Evolutionary conservation across 2,329 filamentous ascomycete genomes (phyloP), one percentile per base, ranked within the genome.

Genomic region (Aspergillus proliferans): DNA sequence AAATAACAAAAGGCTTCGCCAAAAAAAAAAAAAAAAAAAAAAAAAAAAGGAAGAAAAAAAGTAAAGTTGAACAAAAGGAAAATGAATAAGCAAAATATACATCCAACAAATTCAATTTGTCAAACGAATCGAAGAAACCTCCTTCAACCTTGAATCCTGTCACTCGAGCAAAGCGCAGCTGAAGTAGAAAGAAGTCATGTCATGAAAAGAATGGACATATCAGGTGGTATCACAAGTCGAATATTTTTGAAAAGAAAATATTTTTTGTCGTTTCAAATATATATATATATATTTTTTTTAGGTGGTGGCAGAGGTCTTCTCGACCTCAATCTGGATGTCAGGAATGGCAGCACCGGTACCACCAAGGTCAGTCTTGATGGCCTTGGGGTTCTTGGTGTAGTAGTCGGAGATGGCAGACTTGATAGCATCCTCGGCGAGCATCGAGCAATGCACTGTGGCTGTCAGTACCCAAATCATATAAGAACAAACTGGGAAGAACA

Each of bases 351-450:
- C 79, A 47, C 77, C 82, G 22, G 86, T 91, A 58, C 88, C 88
- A 48, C 85, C 84, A 9, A 95, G 80, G 65, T 91, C 83, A 36
- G 89, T 94, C 49, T 77, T 66, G 62, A 82, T 81, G 33, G 83
- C 83, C 54, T 86, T 83, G 51, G 88, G 88, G 74, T 94, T 93
- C 80, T 94, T 93, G 65, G 83, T 87, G 76, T 92, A 88, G 76
- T 93, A 95, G 71, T 95, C 88, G 55, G 83, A 85, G 65, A 95
- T 93, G 58, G 89, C 89, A 34, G 87, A 89, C 73, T 93, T 93
- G 79, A 95, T 94, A 55, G 88, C 89, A 66, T 95, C 88, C 70
- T 94, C 89, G 12, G 89, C 89, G 58, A 95, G 80, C 87, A 94
- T 93, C 45, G 87, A 92, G 78, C 89, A 95, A 72, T 95, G 89